Percentiles rank a stretch among this genome's conserved stretches.
Conservation (phyloP, 208 protist genomes). For the Leishmania tarentolae region DNA sequence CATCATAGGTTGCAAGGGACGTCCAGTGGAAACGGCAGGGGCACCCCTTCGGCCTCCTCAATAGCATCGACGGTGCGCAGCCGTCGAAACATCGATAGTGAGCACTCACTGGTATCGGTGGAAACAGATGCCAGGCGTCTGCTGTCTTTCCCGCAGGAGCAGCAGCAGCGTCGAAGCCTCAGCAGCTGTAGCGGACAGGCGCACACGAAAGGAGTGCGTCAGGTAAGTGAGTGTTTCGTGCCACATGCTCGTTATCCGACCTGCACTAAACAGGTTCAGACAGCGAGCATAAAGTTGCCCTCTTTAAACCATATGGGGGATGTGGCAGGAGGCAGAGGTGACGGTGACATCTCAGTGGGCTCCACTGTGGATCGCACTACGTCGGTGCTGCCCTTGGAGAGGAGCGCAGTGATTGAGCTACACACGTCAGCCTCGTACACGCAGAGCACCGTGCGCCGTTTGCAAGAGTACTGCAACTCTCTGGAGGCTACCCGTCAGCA, state of each 20-base stretch:
- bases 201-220: background rate
- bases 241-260: conserved; percentile 9
- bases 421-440: conserved; percentile 46
- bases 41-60: conserved; percentile 1
- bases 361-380: conserved; percentile 7
- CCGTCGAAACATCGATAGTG: conserved; percentile 23
- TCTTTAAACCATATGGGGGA: conserved; percentile 4
- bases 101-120: conserved; percentile 1
- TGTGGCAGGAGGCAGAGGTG: background rate
- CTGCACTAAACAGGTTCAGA: conserved; percentile 35
- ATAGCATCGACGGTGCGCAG: conserved; percentile 18
- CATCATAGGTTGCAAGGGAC: background rate
- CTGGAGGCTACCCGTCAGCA: conserved; percentile 40
- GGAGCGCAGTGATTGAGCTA: conserved; percentile 46
- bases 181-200: background rate
- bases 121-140: background rate
- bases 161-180: background rate
- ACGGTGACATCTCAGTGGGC: background rate
- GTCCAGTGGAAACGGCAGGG: background rate
- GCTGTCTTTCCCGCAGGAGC: background rate
- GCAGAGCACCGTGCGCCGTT: conserved; percentile 35
- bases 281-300: conserved; percentile 22
- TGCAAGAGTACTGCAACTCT: conserved; percentile 37
- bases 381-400: conserved; percentile 14
- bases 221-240: background rate